Evolutionary conservation across 805 yeast species (phyloP).

Genomic region (Kregervanrija fluxuum): DNA sequence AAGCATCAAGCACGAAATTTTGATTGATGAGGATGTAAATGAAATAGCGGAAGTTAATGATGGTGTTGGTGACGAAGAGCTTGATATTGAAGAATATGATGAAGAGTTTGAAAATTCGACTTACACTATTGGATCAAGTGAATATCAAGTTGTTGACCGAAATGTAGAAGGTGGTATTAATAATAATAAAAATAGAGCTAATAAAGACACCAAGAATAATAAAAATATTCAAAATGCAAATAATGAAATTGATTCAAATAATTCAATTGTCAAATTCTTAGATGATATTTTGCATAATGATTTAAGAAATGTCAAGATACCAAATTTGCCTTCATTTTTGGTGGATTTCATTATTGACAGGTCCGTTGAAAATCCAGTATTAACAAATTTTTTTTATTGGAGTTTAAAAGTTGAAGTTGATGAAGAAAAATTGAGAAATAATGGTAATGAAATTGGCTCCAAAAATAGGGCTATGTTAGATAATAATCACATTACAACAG

Average conservation of each 20-base stretch:
- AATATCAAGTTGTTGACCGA: constrained; percentile 25
- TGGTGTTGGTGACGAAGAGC: constrained; percentile 6
- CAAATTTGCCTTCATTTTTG: constrained; percentile 44
- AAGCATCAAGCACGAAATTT: constrained; percentile 72
- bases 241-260: constrained; percentile 14
- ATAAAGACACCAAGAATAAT: no score
- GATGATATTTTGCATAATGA: constrained; percentile 14
- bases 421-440: constrained; percentile 38
- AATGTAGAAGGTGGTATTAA: no score
- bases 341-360: constrained; percentile 71
- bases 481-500: no score
- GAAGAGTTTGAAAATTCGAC: constrained; percentile 13
- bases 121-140: constrained; percentile 24
- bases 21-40: constrained; percentile 13
- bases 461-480: no score
- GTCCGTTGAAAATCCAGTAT: constrained; percentile 52
- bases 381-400: constrained; percentile 90
- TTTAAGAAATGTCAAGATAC: constrained; percentile 9
- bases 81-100: constrained; percentile 10
- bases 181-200: no score
- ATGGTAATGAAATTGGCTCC: neutral
- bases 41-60: constrained; percentile 1
- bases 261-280: constrained; percentile 20
- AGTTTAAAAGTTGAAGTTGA: constrained; percentile 81
- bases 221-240: no score